Base-by-base conservation (phyloP, 352 stramenopile genomes). In the Globisporangium ultimum region DNA sequence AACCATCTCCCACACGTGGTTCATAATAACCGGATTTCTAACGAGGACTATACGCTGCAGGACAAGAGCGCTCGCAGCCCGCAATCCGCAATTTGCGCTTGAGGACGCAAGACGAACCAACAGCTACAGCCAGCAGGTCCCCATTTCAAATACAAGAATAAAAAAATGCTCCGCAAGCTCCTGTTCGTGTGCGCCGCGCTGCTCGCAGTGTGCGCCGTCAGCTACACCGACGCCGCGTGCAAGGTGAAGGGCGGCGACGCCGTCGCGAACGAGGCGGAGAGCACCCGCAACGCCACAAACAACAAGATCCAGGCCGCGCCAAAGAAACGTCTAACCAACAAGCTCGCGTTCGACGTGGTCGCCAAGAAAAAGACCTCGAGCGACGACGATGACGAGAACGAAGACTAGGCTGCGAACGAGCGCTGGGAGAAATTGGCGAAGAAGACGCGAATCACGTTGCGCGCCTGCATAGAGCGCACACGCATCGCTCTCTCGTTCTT, bases 241-340 rank as follows among this genome's bases (percentile, higher is more conserved):
- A 70, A 68, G 41, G 61, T 69, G 58, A 76, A 76, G 62, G 24
- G 45, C 21, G 42, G 47, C 1, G 64, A 71, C 14, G 52, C 50
- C 38, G 56, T 65, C 52, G 20, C 20, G 28, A 21, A 15, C 22
- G 42, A 36, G 8, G 28, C 28, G 3, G 28, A 36, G 28, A 36
- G 41, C 28, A 24, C 24, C 41, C n/a, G 11, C 15, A 65, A 41
- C 3, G 38, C 12, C 50, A 61, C 48, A 7, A 20, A 34, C 56
- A 76, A 76, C 65, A 72, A 76, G 53, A 72, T 76, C 58, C 61
- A 71, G 41, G 59, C 54, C 24, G 58, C 66, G 36, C 62, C 65
- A 4, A 51, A 13, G 43, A 69, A 71, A 49, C 69, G 69, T 46
- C 14, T 69, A 42, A 72, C 34, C 48, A 72, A 77, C 69, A 72